Percentiles rank a stretch among this genome's conserved stretches.
Evolutionary conservation across 352 stramenopile species (phyloP).

Genomic region (Phytophthora kernoviae): DNA sequence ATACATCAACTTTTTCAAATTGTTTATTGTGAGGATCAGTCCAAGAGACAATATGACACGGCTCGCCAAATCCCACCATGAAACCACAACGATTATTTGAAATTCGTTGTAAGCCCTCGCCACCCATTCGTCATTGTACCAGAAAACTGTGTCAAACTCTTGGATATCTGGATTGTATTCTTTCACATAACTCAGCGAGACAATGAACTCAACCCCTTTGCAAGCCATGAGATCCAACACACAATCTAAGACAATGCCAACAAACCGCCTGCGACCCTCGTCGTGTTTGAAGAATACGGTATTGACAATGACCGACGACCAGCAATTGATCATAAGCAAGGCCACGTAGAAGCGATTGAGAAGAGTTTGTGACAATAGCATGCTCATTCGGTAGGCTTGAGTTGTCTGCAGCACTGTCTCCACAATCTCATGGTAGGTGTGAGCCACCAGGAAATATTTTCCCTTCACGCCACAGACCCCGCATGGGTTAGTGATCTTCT

Average conservation of each 20-base stretch:
- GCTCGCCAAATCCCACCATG: slow-evolving; percentile 10
- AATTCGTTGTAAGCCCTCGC: slow-evolving; percentile 11
- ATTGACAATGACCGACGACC: slow-evolving; percentile 11
- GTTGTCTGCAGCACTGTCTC: slow-evolving; percentile 22
- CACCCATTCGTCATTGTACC: slow-evolving; percentile 15
- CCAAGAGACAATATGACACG: slow-evolving; percentile 5
- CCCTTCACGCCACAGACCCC: slow-evolving; percentile 14
- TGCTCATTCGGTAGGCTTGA: slow-evolving; percentile 30
- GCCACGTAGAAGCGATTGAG: slow-evolving; percentile 32
- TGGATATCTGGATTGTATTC: neutral
- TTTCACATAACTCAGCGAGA: slow-evolving; percentile 3
- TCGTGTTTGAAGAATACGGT: neutral
- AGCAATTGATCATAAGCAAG: slow-evolving; percentile 30
- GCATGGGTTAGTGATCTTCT: too few species aligned
- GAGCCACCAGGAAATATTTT: slow-evolving; percentile 1
- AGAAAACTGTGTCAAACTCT: neutral
- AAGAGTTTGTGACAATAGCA: slow-evolving; percentile 8
- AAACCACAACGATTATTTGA: slow-evolving; percentile 14
- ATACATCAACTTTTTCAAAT: slow-evolving; percentile 15
- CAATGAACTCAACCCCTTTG: neutral
- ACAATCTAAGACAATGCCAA: slow-evolving; percentile 1
- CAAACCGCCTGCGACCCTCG: slow-evolving; percentile 3
- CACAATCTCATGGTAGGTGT: neutral
- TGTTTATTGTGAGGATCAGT: slow-evolving; percentile 6
- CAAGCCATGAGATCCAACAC: slow-evolving; percentile 5